Base-by-base conservation (phyloP, 192 early-diverging fungal genomes). In the Chytriomyces sp. region DNA sequence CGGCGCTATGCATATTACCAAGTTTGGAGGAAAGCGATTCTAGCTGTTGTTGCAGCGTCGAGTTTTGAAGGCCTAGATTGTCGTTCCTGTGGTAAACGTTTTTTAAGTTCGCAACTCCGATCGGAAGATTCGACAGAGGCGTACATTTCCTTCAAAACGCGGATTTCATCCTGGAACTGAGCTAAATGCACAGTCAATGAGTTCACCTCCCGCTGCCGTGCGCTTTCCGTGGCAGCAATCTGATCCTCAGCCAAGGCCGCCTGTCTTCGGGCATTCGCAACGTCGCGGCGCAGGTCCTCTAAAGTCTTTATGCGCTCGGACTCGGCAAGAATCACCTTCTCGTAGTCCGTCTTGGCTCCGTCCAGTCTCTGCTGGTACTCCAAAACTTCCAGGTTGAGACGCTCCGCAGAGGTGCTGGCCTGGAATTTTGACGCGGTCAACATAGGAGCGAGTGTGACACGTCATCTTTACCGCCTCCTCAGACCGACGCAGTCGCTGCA, bases 241-340 rank as follows among this genome's bases (percentile, higher is more conserved):
- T 49, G 10, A 49, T 49, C 44, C 44, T 49, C 12, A n/a, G n/a
- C n/a, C n/a, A n/a, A n/a, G n/a, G n/a, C n/a, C n/a, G n/a, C n/a
- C n/a, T n/a, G n/a, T n/a, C n/a, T n/a, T n/a, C n/a, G n/a, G n/a
- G n/a, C n/a, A 52, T 68, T 68, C 41, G 28, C 14, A 38, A 58
- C n/a, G 3, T 67, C 74, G 31, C 0, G 17, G 12, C 65, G 10
- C 26, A 59, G n/a, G 0, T 26, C 40, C 37, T 67, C 64, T 32
- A 59, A n/a, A 5, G 25, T 60, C 63, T 68, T 67, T 28, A 75
- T 75, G 17, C 74, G 44, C 25, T 75, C 74, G 10, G 36, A n/a
- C 44, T 75, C 74, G 19, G 59, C 10, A 36, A 75, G 57, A 60
- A 75, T 69, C 7, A 75, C 63, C 31, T 66, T 65, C 4, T 75